Base-by-base conservation (phyloP, 768 basidiomycete species). In the Stropharia rugosoannulata region DNA sequence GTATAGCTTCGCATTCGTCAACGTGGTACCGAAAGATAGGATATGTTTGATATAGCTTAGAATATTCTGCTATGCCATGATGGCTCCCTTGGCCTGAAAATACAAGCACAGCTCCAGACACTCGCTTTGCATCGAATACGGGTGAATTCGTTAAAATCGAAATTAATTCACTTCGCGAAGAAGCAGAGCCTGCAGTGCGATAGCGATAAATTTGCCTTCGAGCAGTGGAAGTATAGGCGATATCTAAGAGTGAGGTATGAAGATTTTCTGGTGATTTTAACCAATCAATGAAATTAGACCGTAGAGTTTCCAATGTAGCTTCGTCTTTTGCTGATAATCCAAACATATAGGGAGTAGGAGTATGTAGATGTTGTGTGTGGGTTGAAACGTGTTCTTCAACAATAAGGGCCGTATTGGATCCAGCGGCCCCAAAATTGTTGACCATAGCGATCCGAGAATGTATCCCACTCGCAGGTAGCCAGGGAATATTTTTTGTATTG, bases 71-170 rank as follows among this genome's bases (percentile, higher is more conserved):
- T 5, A 82, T 80, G 15, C 73, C 63, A 69, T 86, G 85, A 58
- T 89, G 87, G 32, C 80, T 73, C 38, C 88, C 89, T 64, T 90
- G 86, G 7, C 89, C 90, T 15, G 88, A 85, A 66, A 89, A 90
- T 3, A 89, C 83, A 61, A 90, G 89, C 5, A 82, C 75, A 1
- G 80, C 74, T 3, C 72, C 69, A n/a, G 64, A 59, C 1, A 54
- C 32, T 13, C 68, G 61, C n/a, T 63, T 57, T 19, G 54, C 46
- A 54, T 73, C 66, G 16, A 71, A 64, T 19, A 74, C 62, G 3
- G 70, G 50, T 6, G 80, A 72, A 0, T 59, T 60, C 5, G 56
- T 60, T 7, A 91, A 71, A 46, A 73, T 77, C 15, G 71, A 66
- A 6, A 79, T 54, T 2, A 90, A 72, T 41, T 86, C 81, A 1